Evolutionary conservation across 2,329 filamentous ascomycete genomes (phyloP).

Genomic region (Stemphylium lycopersici): DNA sequence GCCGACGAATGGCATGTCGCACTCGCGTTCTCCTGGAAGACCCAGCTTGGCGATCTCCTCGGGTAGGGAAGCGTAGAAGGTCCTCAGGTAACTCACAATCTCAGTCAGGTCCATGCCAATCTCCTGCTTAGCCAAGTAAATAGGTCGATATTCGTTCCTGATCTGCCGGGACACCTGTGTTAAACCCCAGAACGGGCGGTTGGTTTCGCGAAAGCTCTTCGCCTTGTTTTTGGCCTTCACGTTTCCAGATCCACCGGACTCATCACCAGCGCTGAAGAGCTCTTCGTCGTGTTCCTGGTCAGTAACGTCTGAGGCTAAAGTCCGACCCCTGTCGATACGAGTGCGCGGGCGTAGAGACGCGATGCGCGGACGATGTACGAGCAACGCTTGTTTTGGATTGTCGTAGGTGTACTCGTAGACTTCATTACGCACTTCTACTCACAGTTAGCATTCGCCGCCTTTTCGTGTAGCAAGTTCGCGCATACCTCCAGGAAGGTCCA

Average conservation of each 20-base stretch:
- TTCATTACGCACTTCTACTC: conserved; percentile 36
- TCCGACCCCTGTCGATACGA: conserved; percentile 22
- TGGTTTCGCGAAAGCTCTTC: conserved; percentile 14
- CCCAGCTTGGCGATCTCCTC: conserved; percentile 7
- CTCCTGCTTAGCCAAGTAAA: conserved; percentile 33
- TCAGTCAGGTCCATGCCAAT: conserved; percentile 36
- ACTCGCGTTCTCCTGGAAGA: background rate
- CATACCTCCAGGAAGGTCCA: conserved; percentile 34
- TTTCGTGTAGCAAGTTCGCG: background rate
- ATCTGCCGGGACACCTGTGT: conserved; percentile 36
- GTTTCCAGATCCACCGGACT: background rate
- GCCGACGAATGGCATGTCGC: conserved; percentile 28
- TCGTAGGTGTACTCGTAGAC: conserved; percentile 27
- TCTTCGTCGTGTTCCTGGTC: conserved; percentile 16
- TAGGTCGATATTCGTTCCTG: conserved; percentile 32
- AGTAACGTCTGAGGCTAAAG: conserved; percentile 22
- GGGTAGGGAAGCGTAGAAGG: conserved; percentile 25
- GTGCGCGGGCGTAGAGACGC: conserved; percentile 34
- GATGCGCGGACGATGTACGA: conserved; percentile 34
- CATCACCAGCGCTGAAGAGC: conserved; percentile 2
- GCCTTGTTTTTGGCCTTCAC: conserved; percentile 5
- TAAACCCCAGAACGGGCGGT: conserved; percentile 34
- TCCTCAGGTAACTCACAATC: conserved; percentile 23
- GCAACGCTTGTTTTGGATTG: conserved; percentile 26
- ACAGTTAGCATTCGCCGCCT: conserved; percentile 4